Percentiles rank a stretch among this genome's conserved stretches.
Evolutionary conservation across 768 basidiomycete species (phyloP).

Genomic region (Rhodotorula diobovata): DNA sequence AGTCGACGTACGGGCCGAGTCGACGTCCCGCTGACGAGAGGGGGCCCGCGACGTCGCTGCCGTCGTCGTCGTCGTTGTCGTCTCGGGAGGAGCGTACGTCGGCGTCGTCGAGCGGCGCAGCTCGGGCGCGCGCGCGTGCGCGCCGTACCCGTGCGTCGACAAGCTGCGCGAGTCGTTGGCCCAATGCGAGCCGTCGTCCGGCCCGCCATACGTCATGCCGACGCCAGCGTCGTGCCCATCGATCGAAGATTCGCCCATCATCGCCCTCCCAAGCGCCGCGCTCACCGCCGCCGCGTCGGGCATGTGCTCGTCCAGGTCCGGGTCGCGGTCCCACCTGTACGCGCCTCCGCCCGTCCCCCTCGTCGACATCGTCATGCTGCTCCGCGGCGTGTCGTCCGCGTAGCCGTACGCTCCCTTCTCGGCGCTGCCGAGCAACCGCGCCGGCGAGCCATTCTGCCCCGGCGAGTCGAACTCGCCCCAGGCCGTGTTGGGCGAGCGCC

Average conservation of each 20-base stretch:
- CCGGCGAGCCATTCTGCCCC: not conserved
- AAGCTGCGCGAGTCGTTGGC: not conserved
- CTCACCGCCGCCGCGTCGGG: not conserved
- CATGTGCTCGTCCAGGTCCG: not conserved
- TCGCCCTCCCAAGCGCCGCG: slow-evolving; percentile 7
- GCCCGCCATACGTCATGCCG: not conserved
- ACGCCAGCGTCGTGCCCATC: not conserved
- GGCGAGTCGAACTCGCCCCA: slow-evolving; percentile 5
- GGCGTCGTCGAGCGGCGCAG: not conserved
- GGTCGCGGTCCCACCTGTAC: slow-evolving; percentile 7
- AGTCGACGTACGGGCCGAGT: not conserved
- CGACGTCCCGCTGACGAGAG: not conserved
- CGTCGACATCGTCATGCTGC: slow-evolving; percentile 2
- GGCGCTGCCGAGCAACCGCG: not conserved
- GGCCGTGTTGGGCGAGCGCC: not conserved
- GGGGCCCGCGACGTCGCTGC: not conserved
- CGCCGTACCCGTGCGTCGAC: not conserved
- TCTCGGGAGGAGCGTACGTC: not conserved
- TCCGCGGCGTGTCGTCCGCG: not conserved
- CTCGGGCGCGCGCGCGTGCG: not conserved
- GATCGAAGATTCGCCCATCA: not conserved
- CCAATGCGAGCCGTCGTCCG: not conserved
- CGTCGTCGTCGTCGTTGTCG: not conserved
- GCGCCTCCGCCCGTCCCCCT: slow-evolving; percentile 12
- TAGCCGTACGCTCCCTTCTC: not conserved